Conservation (phyloP, 352 stramenopile genomes). For the Phytopythium chamaehyphon region DNA sequence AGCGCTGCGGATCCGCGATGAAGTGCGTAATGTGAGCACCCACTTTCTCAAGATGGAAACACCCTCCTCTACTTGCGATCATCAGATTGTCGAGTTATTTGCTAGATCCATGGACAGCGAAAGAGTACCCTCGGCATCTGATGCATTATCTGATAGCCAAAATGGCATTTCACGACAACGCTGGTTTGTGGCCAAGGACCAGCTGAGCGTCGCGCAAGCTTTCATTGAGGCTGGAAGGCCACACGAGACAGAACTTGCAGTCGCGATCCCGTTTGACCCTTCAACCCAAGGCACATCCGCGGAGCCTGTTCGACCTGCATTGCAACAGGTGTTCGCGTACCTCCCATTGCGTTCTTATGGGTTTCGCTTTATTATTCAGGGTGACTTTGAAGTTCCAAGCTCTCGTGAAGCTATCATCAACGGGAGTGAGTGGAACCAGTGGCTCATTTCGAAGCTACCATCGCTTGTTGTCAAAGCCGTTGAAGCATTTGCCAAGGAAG, state of each 20-base stretch:
- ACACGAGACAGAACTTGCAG: constrained; percentile 44
- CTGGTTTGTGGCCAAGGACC: constrained; percentile 60
- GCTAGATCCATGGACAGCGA: constrained; percentile 17
- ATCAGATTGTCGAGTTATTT: constrained; percentile 33
- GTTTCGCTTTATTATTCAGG: constrained; percentile 85
- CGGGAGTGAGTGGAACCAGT: constrained; percentile 87
- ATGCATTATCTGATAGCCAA: not conserved
- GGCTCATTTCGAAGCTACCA: constrained; percentile 73
- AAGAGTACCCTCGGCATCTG: not conserved
- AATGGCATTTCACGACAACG: constrained; percentile 27
- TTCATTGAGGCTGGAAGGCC: constrained; percentile 5
- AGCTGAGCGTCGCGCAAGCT: constrained; percentile 13
- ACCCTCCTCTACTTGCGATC: constrained; percentile 2
- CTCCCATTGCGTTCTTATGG: constrained; percentile 76
- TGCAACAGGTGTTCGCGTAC: constrained; percentile 84
- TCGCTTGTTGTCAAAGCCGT: constrained; percentile 32
- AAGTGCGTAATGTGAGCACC: constrained; percentile 20
- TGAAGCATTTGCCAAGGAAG: constrained; percentile 12
- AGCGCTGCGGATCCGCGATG: constrained; percentile 53
- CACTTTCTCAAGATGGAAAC: constrained; percentile 47
- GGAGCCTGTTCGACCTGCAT: constrained; percentile 26
- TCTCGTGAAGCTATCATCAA: constrained; percentile 82
- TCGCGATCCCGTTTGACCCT: constrained; percentile 34
- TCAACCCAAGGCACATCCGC: constrained; percentile 3
- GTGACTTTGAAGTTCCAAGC: constrained; percentile 83